Percentiles rank a stretch among this genome's conserved stretches.
Conservation (phyloP, 768 basidiomycete species). For the Lentinula raphanica region DNA sequence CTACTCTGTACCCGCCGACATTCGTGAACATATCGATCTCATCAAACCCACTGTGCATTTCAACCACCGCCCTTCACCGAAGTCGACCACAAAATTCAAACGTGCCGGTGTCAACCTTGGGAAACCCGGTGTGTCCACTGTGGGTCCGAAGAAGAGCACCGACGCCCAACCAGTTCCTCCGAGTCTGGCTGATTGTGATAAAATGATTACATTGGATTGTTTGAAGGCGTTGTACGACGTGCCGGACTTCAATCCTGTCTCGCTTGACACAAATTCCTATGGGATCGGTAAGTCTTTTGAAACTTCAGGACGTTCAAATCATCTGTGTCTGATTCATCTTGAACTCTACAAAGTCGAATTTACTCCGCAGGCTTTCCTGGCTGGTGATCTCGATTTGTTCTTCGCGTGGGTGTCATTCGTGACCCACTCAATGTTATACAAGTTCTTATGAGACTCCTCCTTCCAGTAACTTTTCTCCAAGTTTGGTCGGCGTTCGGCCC, state of each 20-base stretch:
- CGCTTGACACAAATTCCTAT: conserved; percentile 29
- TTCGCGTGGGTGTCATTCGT: conserved; percentile 1
- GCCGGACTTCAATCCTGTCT: conserved; percentile 21
- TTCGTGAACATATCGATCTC: conserved; percentile 35
- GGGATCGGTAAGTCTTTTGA: conserved; percentile 26
- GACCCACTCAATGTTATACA: neutral
- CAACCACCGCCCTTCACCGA: conserved; percentile 15
- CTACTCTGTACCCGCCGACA: conserved; percentile 35
- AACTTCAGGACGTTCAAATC: neutral
- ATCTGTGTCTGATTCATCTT: neutral
- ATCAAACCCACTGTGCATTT: conserved; percentile 43
- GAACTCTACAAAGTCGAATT: conserved; percentile 29
- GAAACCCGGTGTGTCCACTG: conserved; percentile 11
- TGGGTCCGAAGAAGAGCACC: conserved; percentile 14
- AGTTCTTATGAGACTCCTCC: neutral
- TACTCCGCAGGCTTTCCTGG: conserved; percentile 34
- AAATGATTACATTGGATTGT: conserved; percentile 33
- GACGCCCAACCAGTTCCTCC: conserved; percentile 11
- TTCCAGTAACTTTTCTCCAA: conserved; percentile 28
- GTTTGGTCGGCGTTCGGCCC: conserved; percentile 27
- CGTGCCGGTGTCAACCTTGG: conserved; percentile 11
- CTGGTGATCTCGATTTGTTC: conserved; percentile 26
- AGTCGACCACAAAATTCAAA: conserved; percentile 10
- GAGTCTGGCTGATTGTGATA: conserved; percentile 27
- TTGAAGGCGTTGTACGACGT: conserved; percentile 35